Base-by-base conservation (phyloP, 2,329 filamentous ascomycete species). In the Calonectria henricotiae region DNA sequence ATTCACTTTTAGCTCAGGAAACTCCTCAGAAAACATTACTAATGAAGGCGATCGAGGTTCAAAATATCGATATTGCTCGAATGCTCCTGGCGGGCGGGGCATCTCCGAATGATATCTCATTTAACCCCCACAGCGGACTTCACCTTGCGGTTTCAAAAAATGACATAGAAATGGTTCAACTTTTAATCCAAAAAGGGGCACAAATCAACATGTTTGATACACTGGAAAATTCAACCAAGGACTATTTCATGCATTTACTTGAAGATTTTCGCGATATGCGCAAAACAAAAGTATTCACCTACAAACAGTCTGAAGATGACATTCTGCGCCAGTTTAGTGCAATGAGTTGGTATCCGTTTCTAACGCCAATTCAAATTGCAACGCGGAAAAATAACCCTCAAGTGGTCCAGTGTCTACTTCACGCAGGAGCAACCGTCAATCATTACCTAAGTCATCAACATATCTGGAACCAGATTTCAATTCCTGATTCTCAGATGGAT, bases 31-130 rank as follows among this genome's bases (percentile, higher is more conserved):
- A 8, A 3, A 62, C 44, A 1, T 37, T 67, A 3, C n/a, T 67
- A 15, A 62, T 67, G 65, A 54, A 67, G 46, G 55, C 55, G 1
- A n/a, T 67, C 2, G n/a, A 23, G n/a, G 23, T 25, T 2, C 65
- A 67, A 44, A 67, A 67, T 20, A 1, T 67, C 2, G 55, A 54
- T 5, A 62, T 67, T 25, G n/a, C 13, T 5, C n/a, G 25, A n/a
- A 5, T 67, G 8, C 65, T 67, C 13, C 27, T 67, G 25, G 6
- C 12, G 1, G 11, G 11, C 35, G 55, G 55, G 4, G 65, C 37
- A 9, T 37, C 35, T 30, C 20, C 35, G 1, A 67, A 67, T 20
- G 44, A 67, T 0, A 5, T 62, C 65, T 13, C 4, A 6, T 5
- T 6, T n/a, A 17, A 54, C 55, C 5, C 35, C 44, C 1, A 35